These are phyloP conservation scores for Linanthus parryae DNA, from an alignment of 148 eudicot species.

Conservation along the genomic window DNA sequence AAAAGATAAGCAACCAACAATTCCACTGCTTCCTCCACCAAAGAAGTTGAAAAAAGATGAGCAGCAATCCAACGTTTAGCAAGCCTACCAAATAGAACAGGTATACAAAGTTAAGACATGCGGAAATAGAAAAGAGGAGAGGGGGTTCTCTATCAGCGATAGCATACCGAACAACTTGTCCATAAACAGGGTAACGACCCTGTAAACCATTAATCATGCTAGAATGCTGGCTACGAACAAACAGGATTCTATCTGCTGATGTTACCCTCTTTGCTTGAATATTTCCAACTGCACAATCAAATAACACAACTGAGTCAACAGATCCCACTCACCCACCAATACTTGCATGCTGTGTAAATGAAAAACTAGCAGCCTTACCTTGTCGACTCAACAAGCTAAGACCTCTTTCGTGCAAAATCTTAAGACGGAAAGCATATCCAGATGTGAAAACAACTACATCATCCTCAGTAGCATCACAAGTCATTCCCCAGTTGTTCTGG, in stretches of 20 bases:
- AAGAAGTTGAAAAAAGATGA: constrained; percentile 71
- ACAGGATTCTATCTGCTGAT: constrained; percentile 58
- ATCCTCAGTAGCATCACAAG: constrained; percentile 69
- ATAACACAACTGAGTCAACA: constrained; percentile 1
- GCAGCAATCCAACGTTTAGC: constrained; percentile 97
- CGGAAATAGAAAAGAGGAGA: neutral
- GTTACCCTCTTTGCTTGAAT: constrained; percentile 56
- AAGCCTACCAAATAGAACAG: constrained; percentile 49
- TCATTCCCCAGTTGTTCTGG: constrained; percentile 46
- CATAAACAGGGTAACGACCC: constrained; percentile 77
- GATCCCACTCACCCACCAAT: constrained; percentile 7
- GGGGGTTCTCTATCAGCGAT: neutral
- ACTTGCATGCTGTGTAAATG: neutral
- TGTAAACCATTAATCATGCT: constrained; percentile 93
- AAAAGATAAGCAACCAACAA: constrained; percentile 82
- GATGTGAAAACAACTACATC: constrained; percentile 68
- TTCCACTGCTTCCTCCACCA: constrained; percentile 76
- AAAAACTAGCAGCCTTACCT: constrained; percentile 31
- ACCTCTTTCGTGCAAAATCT: constrained; percentile 87
- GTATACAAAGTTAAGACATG: constrained; percentile 7
- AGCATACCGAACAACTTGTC: constrained; percentile 69
- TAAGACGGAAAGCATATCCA: constrained; percentile 92
- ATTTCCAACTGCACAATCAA: constrained; percentile 30
- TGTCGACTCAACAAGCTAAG: constrained; percentile 50
- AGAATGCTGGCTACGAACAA: constrained; percentile 65